phyloP scores from a whole-genome alignment of 257 asterid species.

The Nicotiana tabacum region DNA sequence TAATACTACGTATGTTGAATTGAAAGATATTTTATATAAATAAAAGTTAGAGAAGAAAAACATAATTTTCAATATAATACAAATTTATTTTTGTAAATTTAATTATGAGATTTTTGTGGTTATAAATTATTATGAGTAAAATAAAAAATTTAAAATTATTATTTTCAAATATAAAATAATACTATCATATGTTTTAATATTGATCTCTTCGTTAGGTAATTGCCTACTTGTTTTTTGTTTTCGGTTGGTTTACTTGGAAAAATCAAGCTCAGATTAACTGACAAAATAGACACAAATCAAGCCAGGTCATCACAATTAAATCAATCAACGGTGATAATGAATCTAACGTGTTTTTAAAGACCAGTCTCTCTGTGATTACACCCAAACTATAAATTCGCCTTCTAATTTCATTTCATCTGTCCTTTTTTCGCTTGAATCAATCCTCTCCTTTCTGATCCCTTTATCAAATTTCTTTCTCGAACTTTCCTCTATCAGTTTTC shows the following conservation, averaged over 20 bases:
- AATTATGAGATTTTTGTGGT: too few species aligned
- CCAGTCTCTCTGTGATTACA: neutral
- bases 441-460: neutral
- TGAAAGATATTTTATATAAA: too few species aligned
- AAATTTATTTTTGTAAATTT: neutral
- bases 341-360: neutral
- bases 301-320: neutral
- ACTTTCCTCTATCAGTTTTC: neutral
- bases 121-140: too few species aligned
- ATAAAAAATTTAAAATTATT: too few species aligned
- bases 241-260: neutral
- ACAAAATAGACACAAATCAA: neutral
- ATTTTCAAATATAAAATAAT: too few species aligned
- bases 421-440: neutral
- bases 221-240: neutral
- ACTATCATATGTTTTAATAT: too few species aligned
- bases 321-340: neutral
- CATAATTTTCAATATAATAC: neutral
- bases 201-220: too few species aligned
- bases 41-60: neutral
- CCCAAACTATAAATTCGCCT: slow-evolving; percentile 16
- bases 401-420: neutral
- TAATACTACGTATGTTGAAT: too few species aligned
- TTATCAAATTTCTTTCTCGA: neutral
- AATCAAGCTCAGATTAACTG: neutral